Evolutionary conservation across 805 yeast genomes (phyloP), one percentile per base, ranked within the genome.

Genomic region (Candida maris): DNA sequence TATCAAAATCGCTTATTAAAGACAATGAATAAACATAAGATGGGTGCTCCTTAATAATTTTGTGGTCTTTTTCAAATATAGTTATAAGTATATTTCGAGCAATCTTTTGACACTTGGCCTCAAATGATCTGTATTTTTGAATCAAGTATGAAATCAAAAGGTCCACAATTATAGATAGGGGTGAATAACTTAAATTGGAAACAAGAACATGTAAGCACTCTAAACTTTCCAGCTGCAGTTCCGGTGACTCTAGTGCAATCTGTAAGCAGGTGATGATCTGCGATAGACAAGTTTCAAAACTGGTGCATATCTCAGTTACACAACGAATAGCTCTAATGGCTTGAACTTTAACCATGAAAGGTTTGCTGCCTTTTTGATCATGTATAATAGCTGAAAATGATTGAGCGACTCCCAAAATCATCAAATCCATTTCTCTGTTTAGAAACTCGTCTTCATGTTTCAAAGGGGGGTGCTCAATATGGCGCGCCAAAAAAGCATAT

Each of bases 231-330:
- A 64, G 63, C 41, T 81, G 81, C 10, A 88, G 68, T 17, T 76
- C 77, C 0, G 70, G 62, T 14, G 71, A 73, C 26, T 81, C 88
- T 16, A 89, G 59, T 0, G 91, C 81, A 1, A 88, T 79, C 53
- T 87, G 96, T 9, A 91, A 62, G 49, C 95, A 84, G 2, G 95
- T 83, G 41, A 86, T 81, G 4, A 91, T 75, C 54, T 89, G 97
- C 0, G 96, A 94, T 4, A 77, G 72, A 20, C 84, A 73, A 12
- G 79, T 67, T 18, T 69, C 61, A 36, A 57, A 64, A 5, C 72
- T 71, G 2, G 49, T 39, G 2, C 77, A 63, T 2, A 77, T 59
- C 28, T 70, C 67, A 5, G 85, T 75, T 17, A 91, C 60, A 39
- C 81, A 75, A 25, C 80, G 75, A 20, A 91, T 73, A 1, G 96